phyloP scores from a whole-genome alignment of 805 yeast species.

The Saccharomycopsis synnaedendra region DNA sequence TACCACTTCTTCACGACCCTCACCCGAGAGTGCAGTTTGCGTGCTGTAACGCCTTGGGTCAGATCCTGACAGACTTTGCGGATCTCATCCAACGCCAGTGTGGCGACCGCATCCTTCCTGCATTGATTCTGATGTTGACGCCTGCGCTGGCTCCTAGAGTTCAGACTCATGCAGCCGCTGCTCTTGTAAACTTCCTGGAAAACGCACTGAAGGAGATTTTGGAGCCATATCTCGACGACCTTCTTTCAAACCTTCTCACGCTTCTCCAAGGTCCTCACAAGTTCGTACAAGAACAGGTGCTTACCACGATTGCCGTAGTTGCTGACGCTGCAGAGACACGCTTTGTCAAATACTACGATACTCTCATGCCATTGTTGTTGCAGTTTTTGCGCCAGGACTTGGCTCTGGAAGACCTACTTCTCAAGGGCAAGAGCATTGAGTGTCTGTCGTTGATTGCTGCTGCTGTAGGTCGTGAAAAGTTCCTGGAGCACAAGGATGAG shows the following conservation, averaged over 20 bases:
- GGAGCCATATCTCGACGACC: conserved; percentile 85
- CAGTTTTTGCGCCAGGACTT: conserved; percentile 70
- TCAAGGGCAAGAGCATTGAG: conserved; percentile 91
- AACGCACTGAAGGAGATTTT: conserved; percentile 77
- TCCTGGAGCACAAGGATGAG: conserved; percentile 62
- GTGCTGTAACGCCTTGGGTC: conserved; percentile 94
- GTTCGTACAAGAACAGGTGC: conserved; percentile 94
- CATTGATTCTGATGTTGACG: conserved; percentile 71
- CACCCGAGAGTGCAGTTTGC: conserved; percentile 97
- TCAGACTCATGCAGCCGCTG: conserved; percentile 98
- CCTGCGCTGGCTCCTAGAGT: conserved; percentile 76
- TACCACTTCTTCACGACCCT: conserved; percentile 75
- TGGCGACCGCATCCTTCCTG: conserved; percentile 75
- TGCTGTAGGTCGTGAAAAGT: conserved; percentile 91
- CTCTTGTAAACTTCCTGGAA: conserved; percentile 89
- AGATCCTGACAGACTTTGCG: conserved; percentile 93
- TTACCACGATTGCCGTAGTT: conserved; percentile 91
- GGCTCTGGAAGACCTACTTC: conserved; percentile 64
- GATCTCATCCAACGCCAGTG: conserved; percentile 74
- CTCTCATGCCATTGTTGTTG: conserved; percentile 81
- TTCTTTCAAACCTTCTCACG: conserved; percentile 62
- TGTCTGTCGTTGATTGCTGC: conserved; percentile 89
- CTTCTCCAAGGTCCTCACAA: conserved; percentile 77
- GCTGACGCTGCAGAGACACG: conserved; percentile 92
- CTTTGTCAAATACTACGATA: conserved; percentile 85